Conservation (phyloP, 2,329 filamentous ascomycete species). For the Fusarium transvaalense region DNA sequence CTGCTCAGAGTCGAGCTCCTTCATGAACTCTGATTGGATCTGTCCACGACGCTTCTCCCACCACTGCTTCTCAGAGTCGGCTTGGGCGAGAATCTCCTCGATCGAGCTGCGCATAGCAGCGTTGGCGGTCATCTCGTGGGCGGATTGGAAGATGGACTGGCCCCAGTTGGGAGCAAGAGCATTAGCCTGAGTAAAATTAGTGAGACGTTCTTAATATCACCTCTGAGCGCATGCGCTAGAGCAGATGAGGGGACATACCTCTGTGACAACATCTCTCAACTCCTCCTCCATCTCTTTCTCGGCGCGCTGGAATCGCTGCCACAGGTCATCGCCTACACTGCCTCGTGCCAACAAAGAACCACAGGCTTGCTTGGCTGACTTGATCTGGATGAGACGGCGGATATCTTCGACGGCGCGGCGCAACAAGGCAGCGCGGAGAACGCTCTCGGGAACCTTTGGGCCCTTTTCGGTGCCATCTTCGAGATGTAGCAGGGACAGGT, state of each 20-base stretch:
- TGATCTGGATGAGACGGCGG: conserved; percentile 87
- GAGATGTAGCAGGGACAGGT: conserved; percentile 90
- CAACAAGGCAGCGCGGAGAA: conserved; percentile 89
- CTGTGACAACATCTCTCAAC: conserved; percentile 90
- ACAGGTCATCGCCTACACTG: conserved; percentile 94
- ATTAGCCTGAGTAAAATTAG: conserved; percentile 75
- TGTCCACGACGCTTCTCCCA: conserved; percentile 86
- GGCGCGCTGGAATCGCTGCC: conserved; percentile 89
- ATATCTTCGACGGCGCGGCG: conserved; percentile 94
- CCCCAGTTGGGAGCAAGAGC: conserved; percentile 91
- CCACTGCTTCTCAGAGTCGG: conserved; percentile 84
- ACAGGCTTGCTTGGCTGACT: conserved; percentile 89
- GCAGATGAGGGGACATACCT: conserved; percentile 66
- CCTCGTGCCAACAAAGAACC: conserved; percentile 86
- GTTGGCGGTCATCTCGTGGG: conserved; percentile 95
- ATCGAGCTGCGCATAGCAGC: conserved; percentile 79
- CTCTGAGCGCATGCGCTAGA: background rate
- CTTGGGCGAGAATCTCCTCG: conserved; percentile 78
- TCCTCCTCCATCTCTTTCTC: conserved; percentile 99
- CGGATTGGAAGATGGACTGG: conserved; percentile 94
- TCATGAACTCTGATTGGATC: conserved; percentile 83
- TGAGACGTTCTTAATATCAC: background rate
- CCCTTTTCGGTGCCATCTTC: conserved; percentile 74
- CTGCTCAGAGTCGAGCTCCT: conserved; percentile 79
- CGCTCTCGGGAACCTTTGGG: conserved; percentile 80